A percentile compares a stretch with the other conserved stretches of the same genome.
phyloP scores from a whole-genome alignment of 306 rosid species.

The Castanea sativa region DNA sequence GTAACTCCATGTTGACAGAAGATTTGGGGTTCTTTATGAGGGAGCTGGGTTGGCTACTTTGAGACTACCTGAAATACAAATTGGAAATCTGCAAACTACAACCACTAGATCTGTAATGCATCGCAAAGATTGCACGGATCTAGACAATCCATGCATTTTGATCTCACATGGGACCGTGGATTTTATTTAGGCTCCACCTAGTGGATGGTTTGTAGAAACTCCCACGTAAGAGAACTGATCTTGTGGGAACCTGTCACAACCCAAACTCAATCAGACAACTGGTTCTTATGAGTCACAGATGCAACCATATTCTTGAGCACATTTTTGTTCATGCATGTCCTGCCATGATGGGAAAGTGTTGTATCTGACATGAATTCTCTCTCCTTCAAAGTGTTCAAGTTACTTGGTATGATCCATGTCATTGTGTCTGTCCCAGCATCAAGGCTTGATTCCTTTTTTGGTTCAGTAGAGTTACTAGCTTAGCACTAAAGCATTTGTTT shows the following conservation, averaged over 20 bases:
- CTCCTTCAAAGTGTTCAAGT: not conserved
- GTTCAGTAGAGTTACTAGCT: conserved; percentile 7
- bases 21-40: not conserved
- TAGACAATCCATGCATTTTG: not conserved
- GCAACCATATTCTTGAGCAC: not conserved
- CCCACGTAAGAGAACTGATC: not conserved
- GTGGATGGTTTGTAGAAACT: not conserved
- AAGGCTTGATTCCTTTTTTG: conserved; percentile 4
- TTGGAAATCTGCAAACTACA: not conserved
- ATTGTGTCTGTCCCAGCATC: not conserved
- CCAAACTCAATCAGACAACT: not conserved
- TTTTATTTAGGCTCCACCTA: not conserved
- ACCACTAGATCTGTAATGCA: not conserved
- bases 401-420: not conserved
- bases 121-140: not conserved
- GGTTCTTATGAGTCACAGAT: not conserved
- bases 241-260: not conserved
- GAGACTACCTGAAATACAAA: not conserved
- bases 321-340: not conserved
- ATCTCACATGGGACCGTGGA: too few species aligned
- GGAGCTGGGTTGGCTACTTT: not conserved
- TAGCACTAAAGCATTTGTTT: conserved; percentile 7
- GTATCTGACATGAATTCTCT: not conserved
- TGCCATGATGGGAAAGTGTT: not conserved
- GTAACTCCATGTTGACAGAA: not conserved